Conservation (phyloP, 2,329 filamentous ascomycete species). For the Albophoma yamanashiensis region DNA sequence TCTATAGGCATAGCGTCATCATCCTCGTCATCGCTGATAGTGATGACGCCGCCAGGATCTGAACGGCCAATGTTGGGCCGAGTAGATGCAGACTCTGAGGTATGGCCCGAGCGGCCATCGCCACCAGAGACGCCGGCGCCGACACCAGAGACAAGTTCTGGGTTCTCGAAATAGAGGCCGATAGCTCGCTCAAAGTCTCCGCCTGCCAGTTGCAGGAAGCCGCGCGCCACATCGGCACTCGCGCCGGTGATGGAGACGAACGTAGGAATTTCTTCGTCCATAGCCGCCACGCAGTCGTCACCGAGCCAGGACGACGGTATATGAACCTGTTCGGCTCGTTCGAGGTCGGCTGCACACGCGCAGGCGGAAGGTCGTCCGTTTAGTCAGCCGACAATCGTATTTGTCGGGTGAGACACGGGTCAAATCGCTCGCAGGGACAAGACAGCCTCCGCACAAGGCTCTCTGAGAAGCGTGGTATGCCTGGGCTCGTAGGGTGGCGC, state of each 20-base stretch:
- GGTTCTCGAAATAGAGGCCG: conserved; percentile 82
- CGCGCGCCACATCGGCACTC: conserved; percentile 60
- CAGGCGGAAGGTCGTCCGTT: neutral
- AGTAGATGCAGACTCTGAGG: conserved; percentile 19
- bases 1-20: conserved; percentile 18
- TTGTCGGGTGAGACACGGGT: neutral
- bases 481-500: neutral
- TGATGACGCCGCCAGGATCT: conserved; percentile 39
- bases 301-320: neutral
- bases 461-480: neutral
- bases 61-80: conserved; percentile 18
- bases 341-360: neutral
- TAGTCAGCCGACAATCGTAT: neutral
- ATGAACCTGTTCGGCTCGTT: neutral
- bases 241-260: conserved; percentile 78
- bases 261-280: conserved; percentile 64
- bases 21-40: conserved; percentile 69
- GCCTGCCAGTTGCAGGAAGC: conserved; percentile 78
- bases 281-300: conserved; percentile 17
- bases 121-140: conserved; percentile 18
- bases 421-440: neutral
- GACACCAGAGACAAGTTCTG: conserved; percentile 46
- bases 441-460: no score
- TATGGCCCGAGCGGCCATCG: conserved; percentile 3
- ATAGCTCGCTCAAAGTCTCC: conserved; percentile 78